These are phyloP conservation scores for Gaultheria prostrata DNA, from an alignment of 148 eudicot genomes.

Conservation along the genomic window DNA sequence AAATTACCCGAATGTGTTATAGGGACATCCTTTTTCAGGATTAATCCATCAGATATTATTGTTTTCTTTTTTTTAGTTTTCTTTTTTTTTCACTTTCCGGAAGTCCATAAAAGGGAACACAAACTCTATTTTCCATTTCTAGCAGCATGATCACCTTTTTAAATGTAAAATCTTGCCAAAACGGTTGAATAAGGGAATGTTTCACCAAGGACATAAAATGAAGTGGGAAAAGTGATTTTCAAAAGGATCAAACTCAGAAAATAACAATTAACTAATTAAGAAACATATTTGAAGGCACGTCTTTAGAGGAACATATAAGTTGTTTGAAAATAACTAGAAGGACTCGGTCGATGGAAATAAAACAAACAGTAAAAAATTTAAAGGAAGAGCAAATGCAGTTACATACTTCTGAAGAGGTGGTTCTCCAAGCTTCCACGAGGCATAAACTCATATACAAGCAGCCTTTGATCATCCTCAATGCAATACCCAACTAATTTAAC, in stretches of 20 bases:
- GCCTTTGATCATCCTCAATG: slow-evolving; percentile 51
- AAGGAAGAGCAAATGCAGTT: not conserved
- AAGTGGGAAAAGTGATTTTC: not conserved
- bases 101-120: not conserved
- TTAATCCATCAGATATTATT: not conserved
- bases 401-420: slow-evolving; percentile 51
- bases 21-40: not conserved
- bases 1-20: not conserved
- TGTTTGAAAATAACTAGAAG: not conserved
- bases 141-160: not conserved
- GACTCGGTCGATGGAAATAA: not conserved
- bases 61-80: too few relatives aligned
- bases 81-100: not conserved
- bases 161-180: not conserved
- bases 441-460: slow-evolving; percentile 52
- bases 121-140: not conserved
- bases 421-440: slow-evolving; percentile 56
- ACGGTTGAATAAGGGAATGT: not conserved
- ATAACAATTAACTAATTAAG: not conserved
- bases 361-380: not conserved
- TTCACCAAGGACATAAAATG: not conserved
- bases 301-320: not conserved
- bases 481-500: slow-evolving; percentile 46
- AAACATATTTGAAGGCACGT: not conserved
- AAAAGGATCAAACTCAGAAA: not conserved